Conservation (phyloP, 208 protist species). For the Borovskyia barvae region DNA sequence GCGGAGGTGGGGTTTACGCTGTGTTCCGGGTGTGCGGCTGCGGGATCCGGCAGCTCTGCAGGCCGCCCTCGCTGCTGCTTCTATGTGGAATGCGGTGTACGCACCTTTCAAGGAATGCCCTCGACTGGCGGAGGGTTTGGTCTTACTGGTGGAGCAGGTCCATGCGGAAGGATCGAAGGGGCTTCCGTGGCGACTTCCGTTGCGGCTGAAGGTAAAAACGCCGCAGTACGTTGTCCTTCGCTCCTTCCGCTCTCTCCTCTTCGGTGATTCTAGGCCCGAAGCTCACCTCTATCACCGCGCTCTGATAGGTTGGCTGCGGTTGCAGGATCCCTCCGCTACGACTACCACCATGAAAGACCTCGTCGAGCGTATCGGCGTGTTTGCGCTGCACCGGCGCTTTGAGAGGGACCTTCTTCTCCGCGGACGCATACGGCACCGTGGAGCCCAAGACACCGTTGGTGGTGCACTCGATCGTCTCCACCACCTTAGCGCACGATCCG, state of each 20-base stretch:
- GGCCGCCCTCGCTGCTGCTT: conserved; percentile 19
- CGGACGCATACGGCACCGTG: conserved; percentile 32
- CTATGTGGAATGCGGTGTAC: conserved; percentile 38
- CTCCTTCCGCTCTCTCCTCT: conserved; percentile 61
- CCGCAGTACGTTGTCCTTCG: conserved; percentile 75
- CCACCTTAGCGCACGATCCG: conserved; percentile 24
- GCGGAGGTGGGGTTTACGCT: conserved; percentile 43
- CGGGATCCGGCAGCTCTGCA: conserved; percentile 18
- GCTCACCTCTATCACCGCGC: conserved; percentile 55
- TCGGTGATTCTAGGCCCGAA: conserved; percentile 46
- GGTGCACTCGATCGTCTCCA: conserved; percentile 42
- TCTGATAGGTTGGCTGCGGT: conserved; percentile 39
- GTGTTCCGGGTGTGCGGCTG: conserved; percentile 31
- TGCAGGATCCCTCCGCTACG: background rate
- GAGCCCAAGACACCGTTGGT: conserved; percentile 30
- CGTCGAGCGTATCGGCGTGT: conserved; percentile 35
- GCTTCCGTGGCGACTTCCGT: conserved; percentile 32
- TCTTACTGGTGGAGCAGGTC: conserved; percentile 71
- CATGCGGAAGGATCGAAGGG: conserved; percentile 1
- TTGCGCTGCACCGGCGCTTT: conserved; percentile 38
- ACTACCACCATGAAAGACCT: conserved; percentile 2
- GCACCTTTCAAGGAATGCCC: conserved; percentile 13
- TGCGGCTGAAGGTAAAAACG: conserved; percentile 87
- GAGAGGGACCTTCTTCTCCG: conserved; percentile 23
- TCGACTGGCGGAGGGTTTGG: conserved; percentile 75